Base-by-base conservation (phyloP, 768 basidiomycete species). In the Multifurca ochricompacta region DNA sequence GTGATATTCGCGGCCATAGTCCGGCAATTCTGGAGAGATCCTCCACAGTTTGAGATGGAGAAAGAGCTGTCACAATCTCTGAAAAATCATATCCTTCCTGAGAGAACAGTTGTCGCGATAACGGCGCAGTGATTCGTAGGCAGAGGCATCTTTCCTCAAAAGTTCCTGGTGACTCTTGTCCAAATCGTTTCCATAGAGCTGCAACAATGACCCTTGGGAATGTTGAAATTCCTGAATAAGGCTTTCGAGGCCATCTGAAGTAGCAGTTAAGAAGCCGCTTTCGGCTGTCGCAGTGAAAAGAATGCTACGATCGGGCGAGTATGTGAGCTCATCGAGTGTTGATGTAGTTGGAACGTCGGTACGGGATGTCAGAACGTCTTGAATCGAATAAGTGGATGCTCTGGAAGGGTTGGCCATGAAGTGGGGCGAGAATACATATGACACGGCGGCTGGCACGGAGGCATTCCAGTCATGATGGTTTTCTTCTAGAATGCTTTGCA, bases 1-100 rank as follows among this genome's bases (percentile, higher is more conserved):
- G 54, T 5, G 54, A 49, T 28, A 55, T 40, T 16, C 54, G 28
- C 11, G 54, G 54, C 54, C 54, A 55, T 6, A 55, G 41, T 11
- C 53, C 47, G 5, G 47, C 37, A 10, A 41, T 8, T 9, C n/a
- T 10, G 16, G 14, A 1, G 37, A 35, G 10, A 13, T 34, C 10
- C 23, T 55, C 46, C 18, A 39, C 4, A 18, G 6, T 6, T 11
- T 13, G 39, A 9, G 16, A 42, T n/a, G 49, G 49, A 14, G 49
- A 11, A 28, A 51, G 21, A 34, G 14, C 19, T 2, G 16, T 21
- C 5, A 40, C 41, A 23, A 51, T 32, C 7, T 42, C 14, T 0
- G 39, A 51, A 18, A 41, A 51, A 32, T 8, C n/a, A 18, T 19
- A 6, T 51, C 49, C 31, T 42, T 31, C 49, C 8, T 9, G 14